A percentile compares a stretch with the other conserved stretches of the same genome.
Conservation (phyloP, 2,329 filamentous ascomycete species). For the Orbilia oligospora region DNA sequence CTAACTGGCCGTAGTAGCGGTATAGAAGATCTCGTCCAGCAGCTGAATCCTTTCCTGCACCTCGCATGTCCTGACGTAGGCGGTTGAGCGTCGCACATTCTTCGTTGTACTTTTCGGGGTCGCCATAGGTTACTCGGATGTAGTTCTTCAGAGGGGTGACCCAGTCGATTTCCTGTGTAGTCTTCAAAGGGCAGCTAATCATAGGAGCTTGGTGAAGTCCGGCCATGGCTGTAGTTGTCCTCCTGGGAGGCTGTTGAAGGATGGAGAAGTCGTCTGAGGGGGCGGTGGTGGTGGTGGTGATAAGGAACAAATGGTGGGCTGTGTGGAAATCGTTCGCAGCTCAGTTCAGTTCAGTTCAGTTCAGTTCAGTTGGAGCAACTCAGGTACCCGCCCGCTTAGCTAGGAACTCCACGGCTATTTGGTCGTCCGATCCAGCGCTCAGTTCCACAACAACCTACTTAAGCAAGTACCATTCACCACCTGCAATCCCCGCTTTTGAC, state of each 20-base stretch:
- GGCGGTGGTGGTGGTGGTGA: constrained; percentile 37
- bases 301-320: constrained; percentile 29
- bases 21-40: constrained; percentile 94
- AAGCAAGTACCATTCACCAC: neutral
- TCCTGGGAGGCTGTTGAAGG: constrained; percentile 29
- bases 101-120: constrained; percentile 94
- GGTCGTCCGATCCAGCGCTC: constrained; percentile 41
- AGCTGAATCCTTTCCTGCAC: constrained; percentile 95
- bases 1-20: constrained; percentile 96
- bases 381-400: constrained; percentile 58
- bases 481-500: constrained; percentile 2
- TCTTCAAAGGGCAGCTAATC: constrained; percentile 68
- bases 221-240: constrained; percentile 50
- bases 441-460: neutral
- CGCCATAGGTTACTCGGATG: constrained; percentile 93
- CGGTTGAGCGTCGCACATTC: constrained; percentile 96
- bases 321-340: constrained; percentile 26
- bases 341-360: constrained; percentile 4
- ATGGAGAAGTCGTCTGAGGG: constrained; percentile 51
- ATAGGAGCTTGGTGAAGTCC: constrained; percentile 60
- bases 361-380: constrained; percentile 27
- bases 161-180: constrained; percentile 99
- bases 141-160: constrained; percentile 90
- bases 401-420: constrained; percentile 35
- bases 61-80: constrained; percentile 96